phyloP scores from a whole-genome alignment of 2,329 filamentous ascomycete species.

The Sporothrix brasiliensis region DNA sequence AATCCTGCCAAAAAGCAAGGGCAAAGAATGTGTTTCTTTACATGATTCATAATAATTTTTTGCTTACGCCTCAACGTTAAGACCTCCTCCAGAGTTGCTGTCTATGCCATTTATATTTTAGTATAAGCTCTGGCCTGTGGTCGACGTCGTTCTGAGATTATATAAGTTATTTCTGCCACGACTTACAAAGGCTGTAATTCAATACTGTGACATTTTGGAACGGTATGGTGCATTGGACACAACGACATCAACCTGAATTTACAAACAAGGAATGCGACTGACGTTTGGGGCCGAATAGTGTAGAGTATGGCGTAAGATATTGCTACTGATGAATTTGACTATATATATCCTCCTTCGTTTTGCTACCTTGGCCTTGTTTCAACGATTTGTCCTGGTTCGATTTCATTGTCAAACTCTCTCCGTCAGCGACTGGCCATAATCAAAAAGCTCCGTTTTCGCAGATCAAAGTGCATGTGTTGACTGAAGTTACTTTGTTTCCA shows the following conservation, averaged over 20 bases:
- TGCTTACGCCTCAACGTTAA: neutral
- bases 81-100: too few relatives aligned
- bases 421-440: slow-evolving; percentile 1
- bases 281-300: neutral
- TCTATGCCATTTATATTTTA: too few relatives aligned
- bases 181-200: neutral
- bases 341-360: neutral
- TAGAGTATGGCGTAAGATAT: neutral
- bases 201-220: too few relatives aligned
- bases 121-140: too few relatives aligned
- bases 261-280: too few relatives aligned
- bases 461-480: neutral
- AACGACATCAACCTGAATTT: too few relatives aligned
- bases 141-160: too few relatives aligned
- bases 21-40: too few relatives aligned
- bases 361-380: neutral
- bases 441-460: neutral
- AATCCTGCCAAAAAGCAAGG: too few relatives aligned
- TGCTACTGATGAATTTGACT: neutral
- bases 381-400: neutral
- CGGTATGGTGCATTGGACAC: too few relatives aligned
- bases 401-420: neutral
- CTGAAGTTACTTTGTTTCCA: neutral
- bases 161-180: too few relatives aligned
- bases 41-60: neutral